A percentile compares a stretch with the other conserved stretches of the same genome.
phyloP scores from a whole-genome alignment of 1,284 basidiomycete genomes.

The Malassezia japonica region DNA sequence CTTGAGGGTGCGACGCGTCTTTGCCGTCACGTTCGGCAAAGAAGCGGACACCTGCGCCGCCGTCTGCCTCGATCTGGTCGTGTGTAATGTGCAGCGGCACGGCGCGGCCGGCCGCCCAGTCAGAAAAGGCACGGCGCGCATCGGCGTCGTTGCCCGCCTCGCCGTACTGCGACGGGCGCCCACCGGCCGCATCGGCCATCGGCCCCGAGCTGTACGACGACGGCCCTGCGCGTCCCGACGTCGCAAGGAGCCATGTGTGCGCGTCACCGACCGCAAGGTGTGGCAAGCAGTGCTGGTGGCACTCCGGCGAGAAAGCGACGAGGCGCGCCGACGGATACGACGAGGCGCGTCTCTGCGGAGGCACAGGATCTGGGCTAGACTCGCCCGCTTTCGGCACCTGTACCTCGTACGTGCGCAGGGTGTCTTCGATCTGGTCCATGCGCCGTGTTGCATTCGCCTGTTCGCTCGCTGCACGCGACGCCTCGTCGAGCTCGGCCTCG shows the following conservation, averaged over 20 bases:
- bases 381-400: constrained; percentile 15
- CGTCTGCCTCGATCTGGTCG: constrained; percentile 1
- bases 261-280: constrained; percentile 78
- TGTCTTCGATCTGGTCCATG: constrained; percentile 36
- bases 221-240: constrained; percentile 46
- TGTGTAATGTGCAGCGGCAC: not conserved
- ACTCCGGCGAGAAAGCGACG: constrained; percentile 59
- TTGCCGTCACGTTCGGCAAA: constrained; percentile 15
- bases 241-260: constrained; percentile 56
- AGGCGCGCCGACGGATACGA: constrained; percentile 50
- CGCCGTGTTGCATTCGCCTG: constrained; percentile 21
- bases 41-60: constrained; percentile 27
- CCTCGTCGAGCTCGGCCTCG: constrained; percentile 18
- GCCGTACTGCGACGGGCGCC: not conserved
- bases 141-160: not conserved
- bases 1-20: not conserved
- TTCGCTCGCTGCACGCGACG: constrained; percentile 18
- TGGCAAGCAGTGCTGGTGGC: constrained; percentile 67
- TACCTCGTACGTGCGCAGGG: constrained; percentile 30
- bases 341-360: constrained; percentile 13
- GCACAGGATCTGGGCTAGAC: not conserved
- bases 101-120: constrained; percentile 18
- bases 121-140: constrained; percentile 13
- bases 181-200: constrained; percentile 11
- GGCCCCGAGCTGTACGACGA: constrained; percentile 39